Conservation (phyloP, 2,329 filamentous ascomycete species). For the Aureobasidium zeae region DNA sequence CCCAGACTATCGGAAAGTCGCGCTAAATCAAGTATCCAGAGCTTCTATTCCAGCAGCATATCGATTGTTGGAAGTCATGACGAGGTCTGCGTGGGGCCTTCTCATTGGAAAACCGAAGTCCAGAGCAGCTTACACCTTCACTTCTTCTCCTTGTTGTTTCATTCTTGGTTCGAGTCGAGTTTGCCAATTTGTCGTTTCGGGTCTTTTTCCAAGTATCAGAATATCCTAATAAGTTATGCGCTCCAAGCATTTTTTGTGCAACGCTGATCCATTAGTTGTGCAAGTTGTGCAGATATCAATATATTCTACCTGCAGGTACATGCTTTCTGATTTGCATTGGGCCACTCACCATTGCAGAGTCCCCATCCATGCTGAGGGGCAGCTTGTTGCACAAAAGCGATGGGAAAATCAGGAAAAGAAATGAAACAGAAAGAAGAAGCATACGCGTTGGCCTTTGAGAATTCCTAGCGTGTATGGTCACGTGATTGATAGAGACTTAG, state of each 20-base stretch:
- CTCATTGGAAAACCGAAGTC: too few relatives aligned
- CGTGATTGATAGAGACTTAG: slow-evolving; percentile 13
- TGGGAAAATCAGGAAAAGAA: background rate
- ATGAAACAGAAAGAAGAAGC: background rate
- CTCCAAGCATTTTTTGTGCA: too few relatives aligned
- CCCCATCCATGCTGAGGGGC: background rate
- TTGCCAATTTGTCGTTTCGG: background rate
- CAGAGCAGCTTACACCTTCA: background rate
- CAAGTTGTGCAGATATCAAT: background rate
- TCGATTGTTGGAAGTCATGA: background rate
- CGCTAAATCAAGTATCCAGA: slow-evolving; percentile 9
- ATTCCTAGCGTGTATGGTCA: slow-evolving; percentile 11
- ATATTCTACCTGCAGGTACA: slow-evolving; percentile 11
- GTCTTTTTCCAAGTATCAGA: background rate
- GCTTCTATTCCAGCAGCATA: background rate
- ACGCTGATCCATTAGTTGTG: background rate
- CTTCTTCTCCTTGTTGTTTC: background rate
- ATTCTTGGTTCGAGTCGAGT: background rate
- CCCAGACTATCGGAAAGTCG: slow-evolving; percentile 21
- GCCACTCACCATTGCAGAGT: background rate
- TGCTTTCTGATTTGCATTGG: background rate
- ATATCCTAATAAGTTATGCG: background rate
- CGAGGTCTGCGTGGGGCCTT: too few relatives aligned
- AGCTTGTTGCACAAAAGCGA: background rate
- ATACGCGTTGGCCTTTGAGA: slow-evolving; percentile 5